Base-by-base conservation (phyloP, 257 asterid genomes). In the Plectranthus barbatus region DNA sequence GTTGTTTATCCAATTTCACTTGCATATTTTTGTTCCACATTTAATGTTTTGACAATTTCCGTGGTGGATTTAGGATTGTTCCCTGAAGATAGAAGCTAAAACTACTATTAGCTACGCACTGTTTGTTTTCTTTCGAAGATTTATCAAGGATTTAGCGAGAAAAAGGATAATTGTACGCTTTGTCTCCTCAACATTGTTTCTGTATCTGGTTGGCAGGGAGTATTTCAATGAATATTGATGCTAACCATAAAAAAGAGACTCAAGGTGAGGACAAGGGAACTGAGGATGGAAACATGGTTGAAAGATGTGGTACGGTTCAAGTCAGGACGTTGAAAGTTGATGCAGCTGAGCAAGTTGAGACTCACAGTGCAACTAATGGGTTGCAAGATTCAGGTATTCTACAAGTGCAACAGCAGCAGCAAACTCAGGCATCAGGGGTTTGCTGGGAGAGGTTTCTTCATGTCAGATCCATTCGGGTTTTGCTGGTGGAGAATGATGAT, bases 401-500 rank as follows among this genome's bases (percentile, higher is more conserved):
- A 55, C 83, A 74, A 64, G 72, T 82, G 66, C 90, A 76, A 36
- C 77, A 75, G 67, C 87, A 26, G 31, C 31, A 67, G 56, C 86
- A 60, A 62, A 41, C 80, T 67, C 94, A 64, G 56, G 79, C 84
- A 40, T 41, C 81, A 7, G 71, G 60, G 13, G 80, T 75, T 18
- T 70, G 81, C 64, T 88, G 98, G 98, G 95, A 89, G 70, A 81
- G 80, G 62, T 91, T 91, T 82, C 95, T 91, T 77, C 90, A 84
- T 67, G 82, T 91, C 67, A 81, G 91, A 67, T 62, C 98, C 67
- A 81, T 91, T 64, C 80, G 80, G 69, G 98, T 88, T 60, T 66
- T 91, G 72, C 83, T 91, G 68, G 97, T 91, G 83, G 98, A 91
- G 76, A 70, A 79, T 48, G 98, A 91, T 65, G 84, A 86, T 72